Percentiles rank a stretch among this genome's conserved stretches.
Conservation (phyloP, 176 grass and related monocot genomes). For the Aechmea fasciata region DNA sequence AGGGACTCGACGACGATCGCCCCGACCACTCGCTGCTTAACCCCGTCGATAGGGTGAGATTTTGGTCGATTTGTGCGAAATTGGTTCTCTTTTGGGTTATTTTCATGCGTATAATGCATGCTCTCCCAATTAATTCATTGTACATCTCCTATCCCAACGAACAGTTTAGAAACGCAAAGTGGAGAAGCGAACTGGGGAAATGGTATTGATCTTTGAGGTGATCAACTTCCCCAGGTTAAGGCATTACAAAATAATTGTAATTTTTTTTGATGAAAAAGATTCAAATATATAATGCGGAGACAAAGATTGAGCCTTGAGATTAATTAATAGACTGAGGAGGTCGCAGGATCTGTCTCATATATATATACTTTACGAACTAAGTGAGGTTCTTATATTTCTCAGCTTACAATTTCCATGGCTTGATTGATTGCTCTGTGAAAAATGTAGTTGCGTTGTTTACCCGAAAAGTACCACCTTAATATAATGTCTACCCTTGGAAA, state of each 20-base stretch:
- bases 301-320: no score
- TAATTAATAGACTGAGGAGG: no score
- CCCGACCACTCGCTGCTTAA: background rate
- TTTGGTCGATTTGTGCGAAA: background rate
- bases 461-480: no score
- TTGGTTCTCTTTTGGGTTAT: background rate
- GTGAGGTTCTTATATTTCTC: no score
- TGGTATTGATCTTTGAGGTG: background rate
- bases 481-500: no score
- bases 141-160: background rate
- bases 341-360: no score
- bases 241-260: background rate
- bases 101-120: background rate
- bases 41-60: conserved; percentile 48
- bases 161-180: background rate
- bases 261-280: background rate
- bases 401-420: no score
- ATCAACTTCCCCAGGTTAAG: background rate
- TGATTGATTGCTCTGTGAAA: no score
- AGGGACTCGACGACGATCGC: conserved; percentile 2
- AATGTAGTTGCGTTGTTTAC: no score
- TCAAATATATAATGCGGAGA: no score
- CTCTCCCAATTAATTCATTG: background rate
- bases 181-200: background rate
- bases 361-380: no score